A percentile compares a stretch with the other conserved stretches of the same genome.
These are phyloP conservation scores for Penicillium subrubescens DNA, from an alignment of 495 filamentous ascomycete species.

Conservation along the genomic window DNA sequence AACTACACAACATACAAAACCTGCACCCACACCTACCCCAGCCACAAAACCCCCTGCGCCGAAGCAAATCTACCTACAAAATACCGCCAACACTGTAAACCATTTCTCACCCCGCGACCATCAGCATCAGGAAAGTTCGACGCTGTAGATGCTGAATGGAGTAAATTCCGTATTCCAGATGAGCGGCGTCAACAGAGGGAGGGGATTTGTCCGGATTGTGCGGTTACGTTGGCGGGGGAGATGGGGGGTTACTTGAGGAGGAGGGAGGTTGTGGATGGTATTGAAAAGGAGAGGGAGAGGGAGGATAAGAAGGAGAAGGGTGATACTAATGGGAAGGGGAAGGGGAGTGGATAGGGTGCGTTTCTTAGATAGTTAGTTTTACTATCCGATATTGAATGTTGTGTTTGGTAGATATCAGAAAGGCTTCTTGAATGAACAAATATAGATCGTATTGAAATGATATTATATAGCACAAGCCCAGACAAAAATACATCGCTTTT, in stretches of 20 bases:
- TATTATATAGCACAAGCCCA: slow-evolving; percentile 30
- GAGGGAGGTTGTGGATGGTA: not conserved
- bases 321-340: not conserved
- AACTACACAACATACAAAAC: slow-evolving; percentile 1
- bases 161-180: not conserved
- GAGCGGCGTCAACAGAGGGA: not conserved
- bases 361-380: not conserved
- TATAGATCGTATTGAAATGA: slow-evolving; percentile 18
- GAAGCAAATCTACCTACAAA: not conserved
- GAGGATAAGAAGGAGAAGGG: not conserved
- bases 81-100: not conserved
- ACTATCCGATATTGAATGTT: no score
- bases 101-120: no score
- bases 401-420: no score
- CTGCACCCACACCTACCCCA: not conserved
- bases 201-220: slow-evolving; percentile 6
- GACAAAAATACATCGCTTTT: slow-evolving; percentile 31
- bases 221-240: not conserved
- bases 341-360: not conserved
- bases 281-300: not conserved
- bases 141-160: not conserved
- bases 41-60: not conserved
- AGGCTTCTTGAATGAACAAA: not conserved
- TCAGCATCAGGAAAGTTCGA: no score
- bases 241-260: not conserved